phyloP scores from a whole-genome alignment of 345 rosid genomes.

The Moringa oleifera region DNA sequence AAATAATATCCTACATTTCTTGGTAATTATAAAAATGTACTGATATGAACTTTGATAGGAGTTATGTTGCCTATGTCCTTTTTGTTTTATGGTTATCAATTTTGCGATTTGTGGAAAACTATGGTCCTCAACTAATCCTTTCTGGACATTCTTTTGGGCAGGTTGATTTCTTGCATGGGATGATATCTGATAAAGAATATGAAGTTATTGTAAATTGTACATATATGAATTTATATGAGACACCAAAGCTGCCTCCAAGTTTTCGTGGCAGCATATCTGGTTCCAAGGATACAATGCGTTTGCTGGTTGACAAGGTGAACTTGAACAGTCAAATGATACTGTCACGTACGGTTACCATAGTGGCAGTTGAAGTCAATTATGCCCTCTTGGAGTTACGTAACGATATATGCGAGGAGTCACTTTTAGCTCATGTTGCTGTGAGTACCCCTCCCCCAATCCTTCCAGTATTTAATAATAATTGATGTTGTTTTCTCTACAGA shows the following conservation, averaged over 20 bases:
- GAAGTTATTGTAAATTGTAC: constrained; percentile 66
- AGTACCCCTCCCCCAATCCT: constrained; percentile 18
- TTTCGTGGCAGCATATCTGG: constrained; percentile 78
- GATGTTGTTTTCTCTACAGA: neutral
- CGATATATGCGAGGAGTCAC: constrained; percentile 73
- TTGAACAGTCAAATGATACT: constrained; percentile 78
- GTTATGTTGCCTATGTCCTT: neutral
- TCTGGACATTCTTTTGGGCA: constrained; percentile 33
- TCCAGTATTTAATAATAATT: neutral
- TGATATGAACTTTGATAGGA: neutral
- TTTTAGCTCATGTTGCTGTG: constrained; percentile 88
- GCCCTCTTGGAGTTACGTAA: constrained; percentile 89
- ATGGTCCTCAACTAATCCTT: constrained; percentile 1
- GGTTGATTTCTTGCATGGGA: constrained; percentile 83
- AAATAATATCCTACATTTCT: neutral
- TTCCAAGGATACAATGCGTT: constrained; percentile 69
- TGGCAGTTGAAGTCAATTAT: constrained; percentile 81
- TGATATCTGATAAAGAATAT: constrained; percentile 90
- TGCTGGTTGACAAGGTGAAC: constrained; percentile 90
- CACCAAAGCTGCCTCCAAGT: constrained; percentile 82
- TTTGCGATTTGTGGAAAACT: neutral
- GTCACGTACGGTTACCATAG: constrained; percentile 72
- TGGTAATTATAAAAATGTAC: neutral
- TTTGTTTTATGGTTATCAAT: neutral
- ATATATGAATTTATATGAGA: constrained; percentile 68